Conservation (phyloP, 2,329 filamentous ascomycete genomes). For the Drechslerella stenobrocha region DNA sequence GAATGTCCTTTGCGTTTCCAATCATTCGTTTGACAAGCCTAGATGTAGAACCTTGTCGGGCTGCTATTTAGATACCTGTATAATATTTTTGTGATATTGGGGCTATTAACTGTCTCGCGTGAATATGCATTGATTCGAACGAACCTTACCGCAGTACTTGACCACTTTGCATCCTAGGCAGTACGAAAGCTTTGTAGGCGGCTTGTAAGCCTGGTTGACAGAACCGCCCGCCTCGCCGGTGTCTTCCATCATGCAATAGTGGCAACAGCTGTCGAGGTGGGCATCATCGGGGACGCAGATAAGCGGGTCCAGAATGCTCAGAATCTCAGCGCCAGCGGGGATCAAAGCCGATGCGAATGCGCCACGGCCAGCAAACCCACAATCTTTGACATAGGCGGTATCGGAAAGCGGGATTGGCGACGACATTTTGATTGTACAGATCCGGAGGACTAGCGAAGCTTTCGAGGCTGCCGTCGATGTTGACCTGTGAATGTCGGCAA, state of each 20-base stretch:
- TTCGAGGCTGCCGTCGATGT: neutral
- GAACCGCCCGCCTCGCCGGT: constrained; percentile 20
- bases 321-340: constrained; percentile 59
- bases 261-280: constrained; percentile 62
- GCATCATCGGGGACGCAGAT: constrained; percentile 62
- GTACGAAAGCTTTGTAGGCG: constrained; percentile 57
- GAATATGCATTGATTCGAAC: constrained; percentile 45
- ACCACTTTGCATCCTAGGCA: constrained; percentile 65
- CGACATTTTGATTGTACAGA: constrained; percentile 21
- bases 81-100: neutral
- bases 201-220: constrained; percentile 43
- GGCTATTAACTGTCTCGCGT: neutral
- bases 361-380: constrained; percentile 58
- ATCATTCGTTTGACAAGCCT: constrained; percentile 64
- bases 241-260: constrained; percentile 61
- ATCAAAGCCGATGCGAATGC: constrained; percentile 62
- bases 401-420: constrained; percentile 21
- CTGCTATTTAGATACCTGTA: constrained; percentile 20
- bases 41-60: constrained; percentile 19
- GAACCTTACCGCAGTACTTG: constrained; percentile 65
- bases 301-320: constrained; percentile 61
- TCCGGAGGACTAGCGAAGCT: neutral
- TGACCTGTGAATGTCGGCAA: no score
- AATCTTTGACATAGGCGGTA: constrained; percentile 33
- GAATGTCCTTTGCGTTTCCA: constrained; percentile 65